Evolutionary conservation across 2,329 filamentous ascomycete genomes (phyloP).

Genomic region (Beauveria varroae): DNA sequence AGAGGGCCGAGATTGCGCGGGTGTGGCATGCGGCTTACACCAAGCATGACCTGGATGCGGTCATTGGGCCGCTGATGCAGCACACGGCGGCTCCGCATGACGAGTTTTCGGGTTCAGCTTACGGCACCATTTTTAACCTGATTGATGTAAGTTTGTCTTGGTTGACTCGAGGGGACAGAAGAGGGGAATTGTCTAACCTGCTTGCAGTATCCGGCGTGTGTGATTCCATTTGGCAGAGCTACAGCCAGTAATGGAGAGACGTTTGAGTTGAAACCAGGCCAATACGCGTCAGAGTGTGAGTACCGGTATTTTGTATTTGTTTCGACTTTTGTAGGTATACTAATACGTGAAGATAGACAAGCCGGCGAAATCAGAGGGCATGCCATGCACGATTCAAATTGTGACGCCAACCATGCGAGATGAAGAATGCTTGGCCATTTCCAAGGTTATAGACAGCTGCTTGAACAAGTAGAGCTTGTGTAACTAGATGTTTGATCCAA

Average conservation of each 20-base stretch:
- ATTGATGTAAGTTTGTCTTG: constrained; percentile 36
- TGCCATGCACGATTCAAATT: constrained; percentile 39
- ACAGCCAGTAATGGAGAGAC: constrained; percentile 6
- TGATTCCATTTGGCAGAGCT: constrained; percentile 37
- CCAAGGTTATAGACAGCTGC: constrained; percentile 13
- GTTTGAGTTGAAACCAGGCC: constrained; percentile 10
- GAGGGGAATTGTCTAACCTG: background rate
- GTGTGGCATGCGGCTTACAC: constrained; percentile 35
- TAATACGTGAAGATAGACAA: constrained; percentile 25
- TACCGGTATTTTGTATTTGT: background rate
- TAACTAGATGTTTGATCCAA: too few species aligned
- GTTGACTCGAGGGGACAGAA: background rate
- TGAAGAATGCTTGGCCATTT: constrained; percentile 32
- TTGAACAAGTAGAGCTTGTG: background rate
- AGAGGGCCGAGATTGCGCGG: constrained; percentile 24
- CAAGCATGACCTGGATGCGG: constrained; percentile 38
- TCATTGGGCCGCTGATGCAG: constrained; percentile 41
- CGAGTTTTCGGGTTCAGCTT: constrained; percentile 36
- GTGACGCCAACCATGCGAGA: constrained; percentile 38
- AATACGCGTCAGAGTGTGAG: constrained; percentile 12
- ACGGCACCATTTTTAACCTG: constrained; percentile 44
- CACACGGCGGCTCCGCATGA: constrained; percentile 45
- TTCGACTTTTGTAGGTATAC: background rate
- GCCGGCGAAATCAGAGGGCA: constrained; percentile 30
- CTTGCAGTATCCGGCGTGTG: constrained; percentile 40